A percentile compares a stretch with the other conserved stretches of the same genome.
Evolutionary conservation across 768 basidiomycete species (phyloP).

Genomic region (Antrodiella citrinella): DNA sequence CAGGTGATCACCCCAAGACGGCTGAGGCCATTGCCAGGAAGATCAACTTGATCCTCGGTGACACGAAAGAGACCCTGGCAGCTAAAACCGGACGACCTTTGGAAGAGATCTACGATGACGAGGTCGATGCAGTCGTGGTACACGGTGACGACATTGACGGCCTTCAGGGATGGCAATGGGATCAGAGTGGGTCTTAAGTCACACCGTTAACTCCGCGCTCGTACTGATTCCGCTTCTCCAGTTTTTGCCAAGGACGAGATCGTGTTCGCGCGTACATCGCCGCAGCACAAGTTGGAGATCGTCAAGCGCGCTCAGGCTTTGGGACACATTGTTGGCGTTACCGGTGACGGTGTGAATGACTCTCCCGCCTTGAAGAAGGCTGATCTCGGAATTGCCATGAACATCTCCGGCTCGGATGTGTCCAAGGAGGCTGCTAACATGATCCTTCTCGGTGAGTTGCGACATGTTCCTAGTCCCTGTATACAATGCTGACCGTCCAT

Average conservation of each 20-base stretch:
- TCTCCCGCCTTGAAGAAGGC: conserved; percentile 67
- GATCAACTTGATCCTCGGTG: conserved; percentile 61
- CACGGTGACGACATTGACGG: conserved; percentile 63
- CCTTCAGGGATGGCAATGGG: conserved; percentile 68
- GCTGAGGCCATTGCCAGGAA: conserved; percentile 69
- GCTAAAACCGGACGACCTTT: conserved; percentile 44
- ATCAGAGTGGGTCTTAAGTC: conserved; percentile 42
- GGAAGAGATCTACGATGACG: conserved; percentile 60
- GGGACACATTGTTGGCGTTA: conserved; percentile 69
- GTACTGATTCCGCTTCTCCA: conserved; percentile 17
- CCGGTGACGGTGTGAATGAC: conserved; percentile 68
- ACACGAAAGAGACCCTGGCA: conserved; percentile 55
- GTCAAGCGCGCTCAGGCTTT: conserved; percentile 66
- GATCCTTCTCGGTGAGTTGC: conserved; percentile 48
- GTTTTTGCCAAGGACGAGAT: conserved; percentile 65
- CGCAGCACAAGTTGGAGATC: conserved; percentile 68
- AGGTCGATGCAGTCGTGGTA: conserved; percentile 56
- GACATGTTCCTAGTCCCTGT: background rate
- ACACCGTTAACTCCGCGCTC: background rate
- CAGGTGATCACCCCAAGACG: conserved; percentile 65
- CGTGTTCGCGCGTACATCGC: conserved; percentile 65
- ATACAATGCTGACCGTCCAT: background rate
- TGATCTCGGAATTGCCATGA: conserved; percentile 70
- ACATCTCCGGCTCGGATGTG: conserved; percentile 66
- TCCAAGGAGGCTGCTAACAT: conserved; percentile 72